Evolutionary conservation across 2,329 filamentous ascomycete species (phyloP), one percentile per base, ranked within the genome.

Genomic region (Calonectria pteridis): DNA sequence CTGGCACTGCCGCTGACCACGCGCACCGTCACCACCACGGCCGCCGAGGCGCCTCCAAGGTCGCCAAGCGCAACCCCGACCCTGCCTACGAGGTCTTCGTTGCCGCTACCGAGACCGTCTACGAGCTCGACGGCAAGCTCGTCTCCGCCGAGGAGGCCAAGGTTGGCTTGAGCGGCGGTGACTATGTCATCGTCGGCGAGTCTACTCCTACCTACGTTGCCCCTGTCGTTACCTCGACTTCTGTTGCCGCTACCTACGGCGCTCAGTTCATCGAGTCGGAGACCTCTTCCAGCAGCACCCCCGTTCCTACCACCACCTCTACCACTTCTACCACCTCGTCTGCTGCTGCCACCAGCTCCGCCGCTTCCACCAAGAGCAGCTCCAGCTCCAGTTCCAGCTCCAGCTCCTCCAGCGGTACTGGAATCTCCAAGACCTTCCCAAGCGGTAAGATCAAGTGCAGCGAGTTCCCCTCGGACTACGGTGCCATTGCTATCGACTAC

Each of bases 391-490:
- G 73, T n/a, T 43, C 40, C 69, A 49, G 68, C 69, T 28, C 76
- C 59, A 26, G 76, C 59, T 79, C 76, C 68, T 77, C 76, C 73
- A 70, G 73, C 31, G 71, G 82, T 40, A 87, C 84, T 29, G 94
- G 94, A 65, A 77, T 96, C 69, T 87, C 92, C 77, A 85, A 86
- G 20, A 86, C 92, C 10, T 98, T 98, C 88, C 94, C 94, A 16
- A 93, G 93, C 84, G 94, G 94, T 73, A 84, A 91, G 78, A 80
- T 97, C 69, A 85, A 89, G 76, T 98, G 97, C 87, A 85, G 84
- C 75, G 82, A 88, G 2, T 98, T 98, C 87, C 96, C 96, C 20
- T 92, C 91, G 4, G 87, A 91, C 0, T 98, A 97, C 81, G 97
- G 97, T 78, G 94, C 96, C 1, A 81, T 98, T 58, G 68, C 91